These are phyloP conservation scores for Trichosanthes truncata DNA, from an alignment of 306 rosid genomes.

Conservation along the genomic window DNA sequence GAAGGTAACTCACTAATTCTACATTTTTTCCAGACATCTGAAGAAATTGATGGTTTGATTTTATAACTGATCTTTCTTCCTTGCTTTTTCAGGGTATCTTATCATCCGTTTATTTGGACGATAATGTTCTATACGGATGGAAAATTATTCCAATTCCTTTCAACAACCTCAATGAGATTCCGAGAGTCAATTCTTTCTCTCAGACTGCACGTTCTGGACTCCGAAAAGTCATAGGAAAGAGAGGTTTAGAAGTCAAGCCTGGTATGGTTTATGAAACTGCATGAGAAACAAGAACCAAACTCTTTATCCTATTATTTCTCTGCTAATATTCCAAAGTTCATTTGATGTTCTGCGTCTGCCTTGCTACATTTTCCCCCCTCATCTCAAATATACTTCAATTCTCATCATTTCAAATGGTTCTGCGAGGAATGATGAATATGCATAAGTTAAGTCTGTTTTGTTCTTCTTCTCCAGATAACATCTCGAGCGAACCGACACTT, in stretches of 20 bases:
- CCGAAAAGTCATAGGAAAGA: constrained; percentile 15
- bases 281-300: background rate
- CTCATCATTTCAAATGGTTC: background rate
- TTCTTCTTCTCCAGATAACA: constrained; percentile 32
- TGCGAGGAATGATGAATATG: background rate
- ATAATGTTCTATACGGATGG: constrained; percentile 41
- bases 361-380: background rate
- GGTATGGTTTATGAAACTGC: constrained; percentile 28
- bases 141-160: constrained; percentile 61
- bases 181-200: constrained; percentile 29
- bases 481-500: constrained; percentile 55
- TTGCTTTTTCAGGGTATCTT: constrained; percentile 60
- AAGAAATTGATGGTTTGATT: background rate
- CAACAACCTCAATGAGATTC: constrained; percentile 53
- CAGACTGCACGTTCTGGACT: constrained; percentile 33
- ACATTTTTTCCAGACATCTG: background rate
- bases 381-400: background rate
- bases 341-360: background rate
- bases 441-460: background rate
- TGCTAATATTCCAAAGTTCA: background rate
- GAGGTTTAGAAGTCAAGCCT: constrained; percentile 29
- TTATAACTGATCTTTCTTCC: constrained; percentile 13
- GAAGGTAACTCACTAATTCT: constrained; percentile 43
- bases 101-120: constrained; percentile 68
- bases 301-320: background rate